These are phyloP conservation scores for Magnolia sinica DNA, from an alignment of 164 flowering plant genomes.

Conservation along the genomic window DNA sequence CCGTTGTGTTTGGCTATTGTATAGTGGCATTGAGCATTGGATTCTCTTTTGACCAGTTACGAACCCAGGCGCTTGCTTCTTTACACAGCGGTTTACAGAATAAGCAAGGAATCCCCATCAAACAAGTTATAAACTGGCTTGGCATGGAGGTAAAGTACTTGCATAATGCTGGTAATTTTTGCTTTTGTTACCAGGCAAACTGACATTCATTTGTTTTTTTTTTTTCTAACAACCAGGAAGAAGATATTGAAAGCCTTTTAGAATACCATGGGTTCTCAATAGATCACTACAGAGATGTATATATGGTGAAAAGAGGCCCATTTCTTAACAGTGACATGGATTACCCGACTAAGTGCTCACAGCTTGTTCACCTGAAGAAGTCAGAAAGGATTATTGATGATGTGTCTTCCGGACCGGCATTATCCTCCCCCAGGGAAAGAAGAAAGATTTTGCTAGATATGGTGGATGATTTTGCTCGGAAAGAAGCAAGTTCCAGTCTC, in stretches of 20 bases:
- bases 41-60: constrained; percentile 57
- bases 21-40: background rate
- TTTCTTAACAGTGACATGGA: constrained; percentile 66
- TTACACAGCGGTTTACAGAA: constrained; percentile 79
- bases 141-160: constrained; percentile 77
- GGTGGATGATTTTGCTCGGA: constrained; percentile 13
- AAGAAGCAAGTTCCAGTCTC: background rate
- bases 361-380: constrained; percentile 72
- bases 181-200: constrained; percentile 2
- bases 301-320: constrained; percentile 88
- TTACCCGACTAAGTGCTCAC: constrained; percentile 66
- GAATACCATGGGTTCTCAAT: constrained; percentile 81
- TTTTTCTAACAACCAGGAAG: constrained; percentile 47
- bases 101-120: constrained; percentile 84
- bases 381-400: constrained; percentile 58
- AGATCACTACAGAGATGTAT: constrained; percentile 77
- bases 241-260: constrained; percentile 64
- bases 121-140: constrained; percentile 71
- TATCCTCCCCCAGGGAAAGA: constrained; percentile 21
- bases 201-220: constrained; percentile 3
- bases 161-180: background rate
- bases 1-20: background rate
- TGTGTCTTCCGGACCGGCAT: constrained; percentile 35
- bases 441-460: constrained; percentile 19
- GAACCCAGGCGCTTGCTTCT: constrained; percentile 95